A percentile compares a stretch with the other conserved stretches of the same genome.
These are phyloP conservation scores for Talaromyces nanjingensis DNA, from an alignment of 495 filamentous ascomycete genomes.

Conservation along the genomic window DNA sequence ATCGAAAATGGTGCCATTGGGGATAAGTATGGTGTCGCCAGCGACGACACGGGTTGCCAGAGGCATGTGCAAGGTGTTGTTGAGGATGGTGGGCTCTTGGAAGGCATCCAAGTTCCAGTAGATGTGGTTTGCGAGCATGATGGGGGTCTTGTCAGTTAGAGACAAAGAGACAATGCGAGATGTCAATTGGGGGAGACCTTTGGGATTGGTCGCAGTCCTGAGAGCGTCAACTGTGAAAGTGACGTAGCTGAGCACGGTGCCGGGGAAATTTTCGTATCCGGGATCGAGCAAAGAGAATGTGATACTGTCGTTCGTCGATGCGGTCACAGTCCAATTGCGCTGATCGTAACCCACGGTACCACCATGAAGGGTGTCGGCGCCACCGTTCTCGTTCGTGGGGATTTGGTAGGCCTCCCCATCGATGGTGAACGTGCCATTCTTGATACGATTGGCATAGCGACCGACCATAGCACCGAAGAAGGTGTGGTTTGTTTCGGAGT, in stretches of 20 bases:
- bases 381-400: slow-evolving; percentile 63
- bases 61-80: slow-evolving; percentile 69
- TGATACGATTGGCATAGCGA: slow-evolving; percentile 82
- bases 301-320: slow-evolving; percentile 58
- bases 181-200: slow-evolving; percentile 37
- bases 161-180: slow-evolving; percentile 54
- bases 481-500: slow-evolving; percentile 59
- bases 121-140: slow-evolving; percentile 75
- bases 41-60: slow-evolving; percentile 61
- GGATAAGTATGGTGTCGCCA: slow-evolving; percentile 71
- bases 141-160: slow-evolving; percentile 70
- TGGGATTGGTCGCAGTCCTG: slow-evolving; percentile 29
- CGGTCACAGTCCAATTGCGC: slow-evolving; percentile 71
- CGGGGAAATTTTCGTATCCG: slow-evolving; percentile 70
- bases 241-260: slow-evolving; percentile 69
- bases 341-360: slow-evolving; percentile 76
- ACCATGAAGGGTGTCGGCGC: slow-evolving; percentile 70
- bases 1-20: slow-evolving; percentile 64
- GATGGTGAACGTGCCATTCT: slow-evolving; percentile 72
- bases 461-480: slow-evolving; percentile 74
- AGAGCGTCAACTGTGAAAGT: slow-evolving; percentile 56
- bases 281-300: slow-evolving; percentile 75
- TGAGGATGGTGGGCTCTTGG: slow-evolving; percentile 56
- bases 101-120: slow-evolving; percentile 92
- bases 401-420: slow-evolving; percentile 60